Conservation (phyloP, 129 eudicot species). For the Logfia minima region DNA sequence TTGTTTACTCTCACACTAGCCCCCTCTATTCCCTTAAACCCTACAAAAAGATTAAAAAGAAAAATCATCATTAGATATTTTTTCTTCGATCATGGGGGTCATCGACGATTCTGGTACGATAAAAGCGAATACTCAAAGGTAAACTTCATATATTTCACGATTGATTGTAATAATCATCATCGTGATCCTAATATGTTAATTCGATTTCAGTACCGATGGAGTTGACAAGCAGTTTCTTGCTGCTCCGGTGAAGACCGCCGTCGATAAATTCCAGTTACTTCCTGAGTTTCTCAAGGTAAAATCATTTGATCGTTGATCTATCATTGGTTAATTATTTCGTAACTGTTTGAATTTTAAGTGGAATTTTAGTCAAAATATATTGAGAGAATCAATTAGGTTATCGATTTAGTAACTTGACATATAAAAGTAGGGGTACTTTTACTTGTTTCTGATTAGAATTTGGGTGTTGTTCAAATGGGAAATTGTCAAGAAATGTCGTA, state of each 20-base stretch:
- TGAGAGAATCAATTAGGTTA: background rate
- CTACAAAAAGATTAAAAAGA: background rate
- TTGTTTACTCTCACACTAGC: background rate
- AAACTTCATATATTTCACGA: background rate
- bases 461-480: background rate
- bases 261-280: constrained; percentile 67
- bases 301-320: background rate
- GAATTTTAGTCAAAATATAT: background rate
- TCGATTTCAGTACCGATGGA: background rate
- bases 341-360: background rate
- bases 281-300: constrained; percentile 79
- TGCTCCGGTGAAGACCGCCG: constrained; percentile 59
- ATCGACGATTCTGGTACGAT: background rate
- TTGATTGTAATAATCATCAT: background rate
- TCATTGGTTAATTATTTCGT: background rate
- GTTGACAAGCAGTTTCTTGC: constrained; percentile 55
- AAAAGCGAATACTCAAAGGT: background rate
- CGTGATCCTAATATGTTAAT: background rate
- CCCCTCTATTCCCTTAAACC: background rate
- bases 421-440: background rate
- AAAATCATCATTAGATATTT: background rate
- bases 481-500: too few species aligned
- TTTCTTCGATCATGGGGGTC: background rate
- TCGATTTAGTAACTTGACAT: background rate
- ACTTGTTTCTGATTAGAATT: background rate